These are phyloP conservation scores for Acanthochlamys bracteata DNA, from an alignment of 106 monocot genomes.

Conservation along the genomic window DNA sequence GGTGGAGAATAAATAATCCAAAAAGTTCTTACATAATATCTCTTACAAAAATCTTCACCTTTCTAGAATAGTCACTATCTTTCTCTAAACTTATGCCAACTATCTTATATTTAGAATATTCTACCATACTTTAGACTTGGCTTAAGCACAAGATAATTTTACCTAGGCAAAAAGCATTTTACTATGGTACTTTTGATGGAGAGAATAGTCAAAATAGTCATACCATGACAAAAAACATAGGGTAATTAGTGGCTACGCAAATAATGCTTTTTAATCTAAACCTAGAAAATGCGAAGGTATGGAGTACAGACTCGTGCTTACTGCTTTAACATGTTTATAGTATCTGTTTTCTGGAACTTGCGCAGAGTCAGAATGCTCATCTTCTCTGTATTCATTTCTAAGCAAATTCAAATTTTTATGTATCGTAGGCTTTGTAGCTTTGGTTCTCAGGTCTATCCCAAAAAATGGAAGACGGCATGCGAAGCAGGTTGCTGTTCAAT, in stretches of 20 bases:
- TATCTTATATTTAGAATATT: no score
- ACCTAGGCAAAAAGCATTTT: no score
- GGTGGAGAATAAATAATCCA: no score
- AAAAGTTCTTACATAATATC: no score
- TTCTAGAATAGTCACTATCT: no score
- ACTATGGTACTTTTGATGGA: no score
- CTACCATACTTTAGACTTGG: no score
- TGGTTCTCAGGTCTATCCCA: constrained; percentile 48
- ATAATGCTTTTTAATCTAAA: constrained; percentile 72
- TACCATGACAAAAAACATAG: no score
- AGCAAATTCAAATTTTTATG: background rate
- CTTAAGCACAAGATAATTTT: no score
- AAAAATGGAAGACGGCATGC: constrained; percentile 26
- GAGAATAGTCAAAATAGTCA: no score
- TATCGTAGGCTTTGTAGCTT: background rate
- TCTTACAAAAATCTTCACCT: no score
- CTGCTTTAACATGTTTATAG: background rate
- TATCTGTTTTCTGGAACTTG: background rate
- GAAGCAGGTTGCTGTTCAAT: constrained; percentile 67
- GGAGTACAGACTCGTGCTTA: constrained; percentile 17
- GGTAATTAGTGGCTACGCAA: constrained; percentile 39
- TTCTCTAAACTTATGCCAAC: no score
- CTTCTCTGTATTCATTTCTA: background rate
- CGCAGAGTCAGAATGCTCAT: background rate
- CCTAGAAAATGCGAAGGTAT: constrained; percentile 65